A percentile compares a stretch with the other conserved stretches of the same genome.
Conservation (phyloP, 1,139 yeast species). For the Lodderomyces pseudojiufengensis region DNA sequence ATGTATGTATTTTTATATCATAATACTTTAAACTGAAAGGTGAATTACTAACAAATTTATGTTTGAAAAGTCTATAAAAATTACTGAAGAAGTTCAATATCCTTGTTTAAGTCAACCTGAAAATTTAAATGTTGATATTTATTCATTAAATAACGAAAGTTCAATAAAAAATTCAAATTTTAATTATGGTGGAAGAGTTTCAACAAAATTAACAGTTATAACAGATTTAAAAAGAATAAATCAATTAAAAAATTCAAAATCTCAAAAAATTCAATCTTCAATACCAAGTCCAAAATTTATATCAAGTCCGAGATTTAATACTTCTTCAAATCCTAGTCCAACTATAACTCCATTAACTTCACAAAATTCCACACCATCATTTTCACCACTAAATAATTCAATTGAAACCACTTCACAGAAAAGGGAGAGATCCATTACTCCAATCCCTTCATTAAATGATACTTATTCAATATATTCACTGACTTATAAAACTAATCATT, state of each 20-base stretch:
- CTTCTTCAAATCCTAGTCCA: conserved; percentile 3
- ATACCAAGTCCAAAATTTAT: conserved; percentile 5
- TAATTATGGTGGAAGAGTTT: conserved; percentile 30
- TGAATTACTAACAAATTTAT: conserved; percentile 6
- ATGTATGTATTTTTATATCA: too few species aligned
- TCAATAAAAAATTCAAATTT: conserved; percentile 3
- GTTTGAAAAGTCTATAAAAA: conserved; percentile 29
- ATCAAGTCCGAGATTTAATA: conserved; percentile 1
- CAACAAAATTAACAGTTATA: conserved; percentile 30
- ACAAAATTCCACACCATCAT: not conserved
- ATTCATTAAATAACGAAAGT: conserved; percentile 13
- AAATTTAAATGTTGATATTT: conserved; percentile 35
- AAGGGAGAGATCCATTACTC: conserved; percentile 1
- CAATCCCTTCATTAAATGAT: conserved; percentile 4
- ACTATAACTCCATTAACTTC: conserved; percentile 3
- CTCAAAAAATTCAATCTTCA: not conserved
- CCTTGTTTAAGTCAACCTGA: conserved; percentile 38
- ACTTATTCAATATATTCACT: conserved; percentile 1
- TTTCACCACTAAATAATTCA: conserved; percentile 7
- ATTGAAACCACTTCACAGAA: too few species aligned
- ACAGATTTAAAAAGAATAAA: conserved; percentile 29
- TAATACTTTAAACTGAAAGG: too few species aligned
- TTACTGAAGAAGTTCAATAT: conserved; percentile 25
- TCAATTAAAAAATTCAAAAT: conserved; percentile 13
- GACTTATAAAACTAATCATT: conserved; percentile 12